Percentiles rank a stretch among this genome's conserved stretches.
These are phyloP conservation scores for Ilex paraguariensis DNA, from an alignment of 305 asterid species.

Conservation along the genomic window DNA sequence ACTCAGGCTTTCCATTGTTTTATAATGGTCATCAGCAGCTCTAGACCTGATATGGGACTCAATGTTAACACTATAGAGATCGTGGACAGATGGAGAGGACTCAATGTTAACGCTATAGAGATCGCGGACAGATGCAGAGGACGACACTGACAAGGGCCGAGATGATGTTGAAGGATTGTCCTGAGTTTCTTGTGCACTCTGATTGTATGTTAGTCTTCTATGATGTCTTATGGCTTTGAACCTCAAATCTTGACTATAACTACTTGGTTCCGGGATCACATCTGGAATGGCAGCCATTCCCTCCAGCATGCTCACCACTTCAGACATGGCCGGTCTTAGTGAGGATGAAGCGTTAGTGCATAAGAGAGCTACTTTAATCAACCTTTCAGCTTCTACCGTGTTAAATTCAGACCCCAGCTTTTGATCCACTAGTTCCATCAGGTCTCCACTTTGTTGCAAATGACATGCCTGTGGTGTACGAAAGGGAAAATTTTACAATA, in stretches of 20 bases:
- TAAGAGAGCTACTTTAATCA: constrained; percentile 40
- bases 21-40: not conserved
- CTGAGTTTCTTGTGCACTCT: not conserved
- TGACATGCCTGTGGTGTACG: constrained; percentile 37
- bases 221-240: not conserved
- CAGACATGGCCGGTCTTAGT: constrained; percentile 61
- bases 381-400: constrained; percentile 28
- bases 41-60: no score
- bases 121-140: not conserved
- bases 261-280: not conserved
- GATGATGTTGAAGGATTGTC: not conserved
- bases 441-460: constrained; percentile 31
- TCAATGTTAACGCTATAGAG: not conserved
- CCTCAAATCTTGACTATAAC: not conserved
- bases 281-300: constrained; percentile 16
- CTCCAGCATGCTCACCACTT: constrained; percentile 61
- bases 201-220: not conserved
- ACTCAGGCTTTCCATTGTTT: not conserved
- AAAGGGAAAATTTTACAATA: not conserved
- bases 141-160: not conserved
- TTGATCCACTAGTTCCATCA: constrained; percentile 52
- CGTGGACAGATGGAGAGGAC: no score
- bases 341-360: constrained; percentile 46
- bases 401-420: constrained; percentile 38
- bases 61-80: no score